A percentile compares a stretch with the other conserved stretches of the same genome.
phyloP scores from a whole-genome alignment of 345 rosid genomes.

The Acer campestre region DNA sequence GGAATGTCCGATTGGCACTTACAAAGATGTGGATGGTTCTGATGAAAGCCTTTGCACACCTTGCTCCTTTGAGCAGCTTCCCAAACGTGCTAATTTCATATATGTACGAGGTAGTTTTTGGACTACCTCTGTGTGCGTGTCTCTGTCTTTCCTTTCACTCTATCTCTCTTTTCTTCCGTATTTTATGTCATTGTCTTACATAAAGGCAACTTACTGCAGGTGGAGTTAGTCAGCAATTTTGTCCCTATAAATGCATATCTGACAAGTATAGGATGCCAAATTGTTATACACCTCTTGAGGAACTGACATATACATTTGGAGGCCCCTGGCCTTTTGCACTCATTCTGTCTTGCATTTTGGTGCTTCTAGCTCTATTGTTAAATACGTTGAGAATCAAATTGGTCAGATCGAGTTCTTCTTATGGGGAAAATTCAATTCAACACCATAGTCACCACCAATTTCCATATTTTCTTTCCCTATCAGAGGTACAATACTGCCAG shows the following conservation, averaged over 20 bases:
- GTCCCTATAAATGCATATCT: conserved; percentile 91
- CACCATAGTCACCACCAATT: conserved; percentile 64
- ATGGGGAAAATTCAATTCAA: conserved; percentile 60
- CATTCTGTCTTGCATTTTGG: conserved; percentile 63
- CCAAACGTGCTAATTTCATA: conserved; percentile 77
- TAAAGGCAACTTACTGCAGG: conserved; percentile 53
- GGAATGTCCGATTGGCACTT: conserved; percentile 99
- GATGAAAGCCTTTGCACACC: conserved; percentile 78
- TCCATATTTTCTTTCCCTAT: conserved; percentile 88
- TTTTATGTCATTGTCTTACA: conserved; percentile 23
- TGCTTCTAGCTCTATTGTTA: conserved; percentile 68
- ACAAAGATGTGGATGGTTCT: conserved; percentile 85
- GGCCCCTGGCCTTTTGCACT: conserved; percentile 88
- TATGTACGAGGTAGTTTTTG: conserved; percentile 72
- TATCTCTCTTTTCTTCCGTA: conserved; percentile 4
- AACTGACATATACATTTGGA: conserved; percentile 87
- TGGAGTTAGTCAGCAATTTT: conserved; percentile 64
- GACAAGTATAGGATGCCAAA: conserved; percentile 95
- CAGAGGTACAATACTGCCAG: conserved; percentile 61
- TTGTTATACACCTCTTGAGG: conserved; percentile 96
- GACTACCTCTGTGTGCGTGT: background rate
- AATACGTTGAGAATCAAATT: conserved; percentile 73
- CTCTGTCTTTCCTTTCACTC: conserved; percentile 11
- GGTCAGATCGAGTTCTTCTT: conserved; percentile 58
- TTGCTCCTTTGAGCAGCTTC: conserved; percentile 81